phyloP scores from a whole-genome alignment of 2,329 filamentous ascomycete genomes.

The Pyrenochaeta sp. region DNA sequence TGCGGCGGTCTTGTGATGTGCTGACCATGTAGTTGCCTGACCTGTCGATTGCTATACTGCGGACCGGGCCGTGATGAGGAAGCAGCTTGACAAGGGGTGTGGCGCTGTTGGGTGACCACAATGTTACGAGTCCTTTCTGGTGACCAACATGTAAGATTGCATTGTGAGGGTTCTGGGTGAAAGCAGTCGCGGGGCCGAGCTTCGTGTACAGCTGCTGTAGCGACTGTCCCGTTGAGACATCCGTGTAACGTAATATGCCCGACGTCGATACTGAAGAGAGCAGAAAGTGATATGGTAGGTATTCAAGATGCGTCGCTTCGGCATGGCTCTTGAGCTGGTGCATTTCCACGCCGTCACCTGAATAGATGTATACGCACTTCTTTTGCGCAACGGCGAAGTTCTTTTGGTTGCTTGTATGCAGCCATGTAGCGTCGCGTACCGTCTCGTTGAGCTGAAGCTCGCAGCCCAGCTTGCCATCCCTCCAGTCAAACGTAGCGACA shows the following conservation, averaged over 20 bases:
- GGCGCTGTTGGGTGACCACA: constrained; percentile 93
- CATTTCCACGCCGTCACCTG: constrained; percentile 86
- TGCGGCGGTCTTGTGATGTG: constrained; percentile 85
- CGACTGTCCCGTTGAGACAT: constrained; percentile 90
- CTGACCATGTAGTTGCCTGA: constrained; percentile 97
- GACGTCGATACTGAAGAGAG: constrained; percentile 85
- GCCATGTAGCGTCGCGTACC: constrained; percentile 85
- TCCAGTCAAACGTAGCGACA: constrained; percentile 96
- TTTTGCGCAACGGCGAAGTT: constrained; percentile 96
- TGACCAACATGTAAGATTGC: constrained; percentile 92
- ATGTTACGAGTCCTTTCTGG: constrained; percentile 90
- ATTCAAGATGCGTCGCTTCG: constrained; percentile 93
- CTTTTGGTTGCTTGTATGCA: constrained; percentile 83
- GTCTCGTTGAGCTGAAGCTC: constrained; percentile 93
- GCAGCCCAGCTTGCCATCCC: constrained; percentile 87
- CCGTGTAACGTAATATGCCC: constrained; percentile 88
- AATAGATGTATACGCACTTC: constrained; percentile 97
- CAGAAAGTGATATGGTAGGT: constrained; percentile 94
- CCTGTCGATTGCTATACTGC: constrained; percentile 83
- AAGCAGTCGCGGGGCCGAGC: constrained; percentile 81
- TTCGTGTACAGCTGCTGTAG: constrained; percentile 86
- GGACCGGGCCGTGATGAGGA: constrained; percentile 87
- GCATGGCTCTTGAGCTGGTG: constrained; percentile 90
- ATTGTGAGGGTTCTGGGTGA: constrained; percentile 91
- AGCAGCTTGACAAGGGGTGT: constrained; percentile 90